Conservation (phyloP, 352 stramenopile genomes). For the Pythium pyrilobum region DNA sequence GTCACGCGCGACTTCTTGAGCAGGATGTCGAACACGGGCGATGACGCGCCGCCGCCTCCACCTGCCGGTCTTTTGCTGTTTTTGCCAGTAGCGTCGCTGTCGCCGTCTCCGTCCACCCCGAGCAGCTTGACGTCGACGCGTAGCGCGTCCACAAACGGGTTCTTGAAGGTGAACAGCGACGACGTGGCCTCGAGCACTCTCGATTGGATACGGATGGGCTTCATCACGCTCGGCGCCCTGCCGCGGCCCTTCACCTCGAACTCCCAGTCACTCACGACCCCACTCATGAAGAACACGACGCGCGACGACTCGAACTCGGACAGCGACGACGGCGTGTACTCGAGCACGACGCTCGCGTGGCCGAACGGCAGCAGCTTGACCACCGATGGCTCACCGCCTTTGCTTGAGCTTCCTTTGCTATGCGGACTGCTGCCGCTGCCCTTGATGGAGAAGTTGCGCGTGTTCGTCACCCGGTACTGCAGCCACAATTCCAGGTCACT, state of each 20-base stretch:
- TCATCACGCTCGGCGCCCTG: slow-evolving; percentile 87
- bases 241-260: slow-evolving; percentile 80
- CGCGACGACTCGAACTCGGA: slow-evolving; percentile 66
- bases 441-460: slow-evolving; percentile 88
- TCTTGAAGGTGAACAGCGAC: slow-evolving; percentile 90
- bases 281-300: slow-evolving; percentile 69
- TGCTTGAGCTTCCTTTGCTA: slow-evolving; percentile 3
- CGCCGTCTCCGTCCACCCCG: not conserved
- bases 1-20: slow-evolving; percentile 67
- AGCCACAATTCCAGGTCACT: slow-evolving; percentile 73
- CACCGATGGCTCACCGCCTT: not conserved
- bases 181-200: slow-evolving; percentile 78
- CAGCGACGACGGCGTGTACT: slow-evolving; percentile 90
- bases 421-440: slow-evolving; percentile 6
- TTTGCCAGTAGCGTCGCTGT: too few relatives aligned
- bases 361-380: slow-evolving; percentile 69
- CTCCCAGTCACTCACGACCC: slow-evolving; percentile 85
- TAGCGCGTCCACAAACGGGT: slow-evolving; percentile 85
- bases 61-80: not conserved
- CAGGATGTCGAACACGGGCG: slow-evolving; percentile 62
- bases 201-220: slow-evolving; percentile 57
- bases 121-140: slow-evolving; percentile 76
- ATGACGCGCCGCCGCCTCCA: not conserved
- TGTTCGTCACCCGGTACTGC: slow-evolving; percentile 65
- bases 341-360: slow-evolving; percentile 54